Evolutionary conservation across 768 basidiomycete genomes (phyloP).

Genomic region (Macrocybe gigantea): DNA sequence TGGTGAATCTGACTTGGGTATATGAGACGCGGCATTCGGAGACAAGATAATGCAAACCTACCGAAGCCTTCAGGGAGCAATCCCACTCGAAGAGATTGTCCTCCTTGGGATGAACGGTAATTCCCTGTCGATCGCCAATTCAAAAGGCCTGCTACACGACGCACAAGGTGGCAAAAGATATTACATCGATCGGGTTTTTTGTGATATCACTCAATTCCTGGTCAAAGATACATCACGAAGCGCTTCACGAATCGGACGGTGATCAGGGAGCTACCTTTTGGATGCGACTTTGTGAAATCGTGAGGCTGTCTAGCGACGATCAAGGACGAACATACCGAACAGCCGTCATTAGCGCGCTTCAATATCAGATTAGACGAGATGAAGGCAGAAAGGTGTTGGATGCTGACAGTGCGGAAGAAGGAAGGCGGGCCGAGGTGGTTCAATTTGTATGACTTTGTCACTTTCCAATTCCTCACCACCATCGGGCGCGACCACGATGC

Average conservation of each 20-base stretch:
- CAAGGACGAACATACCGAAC: conserved; percentile 27
- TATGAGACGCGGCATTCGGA: conserved; percentile 5
- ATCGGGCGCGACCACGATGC: conserved; percentile 14
- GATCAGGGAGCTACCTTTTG: conserved; percentile 47
- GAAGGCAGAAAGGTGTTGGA: background rate
- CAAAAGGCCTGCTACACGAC: conserved; percentile 1
- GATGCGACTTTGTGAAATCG: conserved; percentile 48
- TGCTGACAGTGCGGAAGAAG: background rate
- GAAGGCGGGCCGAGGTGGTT: background rate
- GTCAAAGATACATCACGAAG: conserved; percentile 4
- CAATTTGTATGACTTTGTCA: no score
- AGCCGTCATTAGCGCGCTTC: conserved; percentile 23
- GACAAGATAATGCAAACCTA: conserved; percentile 26
- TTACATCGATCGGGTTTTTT: conserved; percentile 59
- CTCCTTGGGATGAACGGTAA: conserved; percentile 58
- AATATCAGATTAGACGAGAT: background rate
- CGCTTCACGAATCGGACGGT: background rate
- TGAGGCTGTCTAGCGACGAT: conserved; percentile 11
- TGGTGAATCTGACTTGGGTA: conserved; percentile 61
- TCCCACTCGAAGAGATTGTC: conserved; percentile 77
- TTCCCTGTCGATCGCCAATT: conserved; percentile 36
- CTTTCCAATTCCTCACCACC: background rate
- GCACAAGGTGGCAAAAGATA: conserved; percentile 4
- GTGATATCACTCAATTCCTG: conserved; percentile 67
- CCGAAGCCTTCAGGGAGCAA: conserved; percentile 69